Percentiles rank a stretch among this genome's conserved stretches.
Evolutionary conservation across 2,329 filamentous ascomycete species (phyloP).

Genomic region (Ophiostoma tasmaniense): DNA sequence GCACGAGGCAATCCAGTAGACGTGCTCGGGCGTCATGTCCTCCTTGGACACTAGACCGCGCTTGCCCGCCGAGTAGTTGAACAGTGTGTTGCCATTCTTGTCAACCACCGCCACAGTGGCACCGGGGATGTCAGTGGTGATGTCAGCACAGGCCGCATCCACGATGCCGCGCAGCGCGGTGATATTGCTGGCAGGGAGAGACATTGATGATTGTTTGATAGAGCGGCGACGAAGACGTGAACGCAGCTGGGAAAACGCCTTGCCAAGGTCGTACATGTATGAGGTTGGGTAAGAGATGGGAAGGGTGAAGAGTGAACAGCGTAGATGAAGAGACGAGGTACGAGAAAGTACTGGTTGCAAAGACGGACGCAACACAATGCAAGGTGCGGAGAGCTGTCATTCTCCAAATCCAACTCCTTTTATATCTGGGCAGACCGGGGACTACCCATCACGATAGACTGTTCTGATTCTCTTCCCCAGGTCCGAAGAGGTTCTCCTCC

Average conservation of each 20-base stretch:
- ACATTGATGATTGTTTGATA: conserved; percentile 14
- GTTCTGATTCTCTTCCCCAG: neutral
- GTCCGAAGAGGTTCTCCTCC: neutral
- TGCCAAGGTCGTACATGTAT: neutral
- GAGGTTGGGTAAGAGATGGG: neutral
- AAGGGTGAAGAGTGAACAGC: neutral
- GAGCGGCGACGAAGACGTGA: neutral
- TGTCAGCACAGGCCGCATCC: conserved; percentile 32
- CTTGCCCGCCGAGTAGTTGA: conserved; percentile 41
- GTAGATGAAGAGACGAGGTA: neutral
- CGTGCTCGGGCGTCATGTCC: conserved; percentile 50
- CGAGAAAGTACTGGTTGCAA: neutral
- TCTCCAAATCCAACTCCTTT: neutral
- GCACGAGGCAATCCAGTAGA: conserved; percentile 53
- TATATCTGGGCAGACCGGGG: neutral
- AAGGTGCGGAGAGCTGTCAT: neutral
- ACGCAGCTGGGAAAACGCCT: neutral
- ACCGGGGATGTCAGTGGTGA: conserved; percentile 35
- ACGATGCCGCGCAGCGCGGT: conserved; percentile 26
- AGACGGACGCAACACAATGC: neutral
- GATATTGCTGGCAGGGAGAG: conserved; percentile 19
- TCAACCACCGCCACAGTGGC: conserved; percentile 39
- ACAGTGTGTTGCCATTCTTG: conserved; percentile 38
- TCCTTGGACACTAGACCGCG: conserved; percentile 36
- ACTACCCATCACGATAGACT: neutral